Evolutionary conservation across 768 basidiomycete species (phyloP), one percentile per base, ranked within the genome.

Genomic region (Coprinopsis cinerea): DNA sequence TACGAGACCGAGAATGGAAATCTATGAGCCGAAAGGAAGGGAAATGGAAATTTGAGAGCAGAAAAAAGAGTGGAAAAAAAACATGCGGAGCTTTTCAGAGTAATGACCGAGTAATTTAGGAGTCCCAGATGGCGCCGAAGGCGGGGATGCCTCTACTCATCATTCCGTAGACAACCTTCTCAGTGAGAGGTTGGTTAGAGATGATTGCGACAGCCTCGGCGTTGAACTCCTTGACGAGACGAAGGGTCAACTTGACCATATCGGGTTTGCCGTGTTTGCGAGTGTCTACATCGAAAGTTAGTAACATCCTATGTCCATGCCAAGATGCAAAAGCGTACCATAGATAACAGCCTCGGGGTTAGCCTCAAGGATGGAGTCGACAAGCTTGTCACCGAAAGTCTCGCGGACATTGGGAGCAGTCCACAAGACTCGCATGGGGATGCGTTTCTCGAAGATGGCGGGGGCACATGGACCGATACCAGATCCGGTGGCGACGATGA

Each of bases 391-490:
- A 23, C 81, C 81, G 57, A 82, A 83, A 13, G 81, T 83, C 62
- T 77, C 67, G 15, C 79, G 72, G 35, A 80, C 78, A 53, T 79
- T 74, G 1, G 79, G 81, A 14, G 79, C 75, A 0, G 79, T 80
- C 81, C 81, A 82, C n/a, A 83, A 69, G 25, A 82, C 68, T 15
- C 73, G 70, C 42, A 77, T 77, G 3, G 79, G 78, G 6, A 78
- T 65, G 22, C 69, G 64, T 54, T 71, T 64, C 48, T 74, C 79
- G 47, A 82, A 59, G 49, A 83, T 75, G 46, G 70, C 72, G 0
- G 78, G 76, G 1, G 77, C 74, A 57, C 78, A 80, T n/a, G 80
- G 81, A 1, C 79, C 81, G 52, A 83, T 81, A 37, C 78, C 78
- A 15, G 70, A 74, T 23, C 71, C 81, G 17, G 80, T 82, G 5